phyloP scores from a whole-genome alignment of 306 rosid species.

The Rosa lucieae region DNA sequence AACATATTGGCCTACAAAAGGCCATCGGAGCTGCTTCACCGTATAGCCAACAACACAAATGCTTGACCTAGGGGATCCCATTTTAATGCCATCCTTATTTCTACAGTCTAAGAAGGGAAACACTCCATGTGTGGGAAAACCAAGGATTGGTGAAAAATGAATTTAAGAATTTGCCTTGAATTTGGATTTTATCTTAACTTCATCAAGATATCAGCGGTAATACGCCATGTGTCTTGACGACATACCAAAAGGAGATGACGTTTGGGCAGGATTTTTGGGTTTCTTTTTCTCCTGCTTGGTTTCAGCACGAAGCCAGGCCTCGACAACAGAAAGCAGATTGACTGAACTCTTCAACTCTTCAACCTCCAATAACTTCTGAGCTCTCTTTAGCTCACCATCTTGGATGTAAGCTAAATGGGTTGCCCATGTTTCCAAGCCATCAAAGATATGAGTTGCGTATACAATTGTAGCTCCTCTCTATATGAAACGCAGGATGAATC shows the following conservation, averaged over 20 bases:
- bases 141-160: not conserved
- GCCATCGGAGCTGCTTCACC: not conserved
- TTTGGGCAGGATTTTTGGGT: slow-evolving; percentile 37
- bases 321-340: slow-evolving; percentile 88
- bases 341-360: slow-evolving; percentile 66
- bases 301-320: slow-evolving; percentile 88
- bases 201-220: slow-evolving; percentile 49
- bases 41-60: not conserved
- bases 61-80: not conserved
- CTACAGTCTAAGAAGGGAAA: slow-evolving; percentile 10
- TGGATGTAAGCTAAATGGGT: slow-evolving; percentile 93
- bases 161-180: slow-evolving; percentile 23
- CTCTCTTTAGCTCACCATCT: slow-evolving; percentile 75
- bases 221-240: slow-evolving; percentile 90
- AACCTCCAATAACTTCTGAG: slow-evolving; percentile 71
- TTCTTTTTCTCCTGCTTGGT: slow-evolving; percentile 65
- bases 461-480: slow-evolving; percentile 90
- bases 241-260: slow-evolving; percentile 33
- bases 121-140: not conserved
- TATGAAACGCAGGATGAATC: slow-evolving; percentile 8
- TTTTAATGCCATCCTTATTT: slow-evolving; percentile 19
- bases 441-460: slow-evolving; percentile 97
- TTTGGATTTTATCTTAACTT: not conserved
- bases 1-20: not conserved
- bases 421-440: slow-evolving; percentile 98